A percentile compares a stretch with the other conserved stretches of the same genome.
phyloP scores from a whole-genome alignment of 164 flowering plant species.

The Vitis vinifera region DNA sequence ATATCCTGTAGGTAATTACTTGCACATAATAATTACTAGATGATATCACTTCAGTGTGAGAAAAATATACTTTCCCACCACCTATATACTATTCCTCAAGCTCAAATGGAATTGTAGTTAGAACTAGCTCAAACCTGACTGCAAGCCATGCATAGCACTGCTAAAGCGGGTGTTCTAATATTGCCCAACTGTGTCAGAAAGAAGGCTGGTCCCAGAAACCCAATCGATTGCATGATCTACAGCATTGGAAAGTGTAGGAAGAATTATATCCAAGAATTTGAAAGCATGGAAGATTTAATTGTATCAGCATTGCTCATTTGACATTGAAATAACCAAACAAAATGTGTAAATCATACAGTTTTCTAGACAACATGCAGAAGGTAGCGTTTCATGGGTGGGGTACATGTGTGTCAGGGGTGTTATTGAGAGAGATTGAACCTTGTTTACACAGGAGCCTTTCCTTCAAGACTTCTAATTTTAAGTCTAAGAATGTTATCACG shows the following conservation, averaged over 20 bases:
- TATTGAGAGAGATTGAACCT: background rate
- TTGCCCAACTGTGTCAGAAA: conserved; percentile 85
- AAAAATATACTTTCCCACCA: too few relatives aligned
- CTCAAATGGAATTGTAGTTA: background rate
- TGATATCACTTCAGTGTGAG: background rate
- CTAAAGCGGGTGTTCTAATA: conserved; percentile 79
- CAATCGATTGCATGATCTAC: conserved; percentile 98
- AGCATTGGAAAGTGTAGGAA: conserved; percentile 13
- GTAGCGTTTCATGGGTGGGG: too few relatives aligned
- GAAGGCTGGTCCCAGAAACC: conserved; percentile 96
- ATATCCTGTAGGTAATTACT: background rate
- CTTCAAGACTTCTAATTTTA: background rate
- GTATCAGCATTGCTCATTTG: background rate
- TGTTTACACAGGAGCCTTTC: background rate
- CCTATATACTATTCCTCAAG: background rate
- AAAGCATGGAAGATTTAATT: background rate
- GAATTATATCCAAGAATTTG: background rate
- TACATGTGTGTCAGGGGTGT: background rate
- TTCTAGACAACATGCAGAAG: too few relatives aligned
- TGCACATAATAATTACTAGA: background rate
- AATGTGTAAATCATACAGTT: background rate
- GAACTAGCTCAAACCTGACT: conserved; percentile 69
- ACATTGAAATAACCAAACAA: background rate
- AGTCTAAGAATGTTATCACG: background rate
- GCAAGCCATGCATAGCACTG: conserved; percentile 99